Conservation (phyloP, 805 yeast genomes). For the Candida verbasci region DNA sequence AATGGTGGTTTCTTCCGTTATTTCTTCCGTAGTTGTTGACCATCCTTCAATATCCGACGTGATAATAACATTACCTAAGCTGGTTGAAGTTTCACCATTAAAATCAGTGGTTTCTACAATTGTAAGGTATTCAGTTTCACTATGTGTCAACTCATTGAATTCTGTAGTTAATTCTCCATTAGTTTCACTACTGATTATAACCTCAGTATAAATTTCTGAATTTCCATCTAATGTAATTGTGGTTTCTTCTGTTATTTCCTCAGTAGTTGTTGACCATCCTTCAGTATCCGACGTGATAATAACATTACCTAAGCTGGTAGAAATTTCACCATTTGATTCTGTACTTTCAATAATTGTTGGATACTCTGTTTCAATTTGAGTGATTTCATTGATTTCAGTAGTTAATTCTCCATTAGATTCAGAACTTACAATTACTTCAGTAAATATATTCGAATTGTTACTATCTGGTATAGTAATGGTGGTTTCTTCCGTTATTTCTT, state of each 20-base stretch:
- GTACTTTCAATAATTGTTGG: constrained; percentile 9
- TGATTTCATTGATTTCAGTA: constrained; percentile 9
- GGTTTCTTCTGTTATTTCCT: neutral
- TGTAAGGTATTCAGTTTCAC: neutral
- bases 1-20: neutral
- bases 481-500: neutral
- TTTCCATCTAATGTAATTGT: neutral
- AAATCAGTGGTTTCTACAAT: neutral
- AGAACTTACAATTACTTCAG: constrained; percentile 10
- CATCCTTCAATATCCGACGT: constrained; percentile 9
- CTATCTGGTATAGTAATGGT: neutral
- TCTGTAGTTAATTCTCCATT: neutral
- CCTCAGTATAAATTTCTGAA: neutral
- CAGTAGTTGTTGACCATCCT: constrained; percentile 1
- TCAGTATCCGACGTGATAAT: constrained; percentile 11
- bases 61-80: constrained; percentile 11
- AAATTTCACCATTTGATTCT: constrained; percentile 7
- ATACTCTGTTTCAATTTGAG: constrained; percentile 7
- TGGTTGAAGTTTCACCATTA: constrained; percentile 4
- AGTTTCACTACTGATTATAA: neutral
- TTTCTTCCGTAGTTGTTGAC: neutral
- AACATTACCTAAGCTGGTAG: constrained; percentile 8
- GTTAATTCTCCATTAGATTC: constrained; percentile 12
- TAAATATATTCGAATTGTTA: neutral
- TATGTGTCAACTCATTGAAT: neutral